Conservation (phyloP, 768 basidiomycete species). For the Coprinopsis strossmayeri region DNA sequence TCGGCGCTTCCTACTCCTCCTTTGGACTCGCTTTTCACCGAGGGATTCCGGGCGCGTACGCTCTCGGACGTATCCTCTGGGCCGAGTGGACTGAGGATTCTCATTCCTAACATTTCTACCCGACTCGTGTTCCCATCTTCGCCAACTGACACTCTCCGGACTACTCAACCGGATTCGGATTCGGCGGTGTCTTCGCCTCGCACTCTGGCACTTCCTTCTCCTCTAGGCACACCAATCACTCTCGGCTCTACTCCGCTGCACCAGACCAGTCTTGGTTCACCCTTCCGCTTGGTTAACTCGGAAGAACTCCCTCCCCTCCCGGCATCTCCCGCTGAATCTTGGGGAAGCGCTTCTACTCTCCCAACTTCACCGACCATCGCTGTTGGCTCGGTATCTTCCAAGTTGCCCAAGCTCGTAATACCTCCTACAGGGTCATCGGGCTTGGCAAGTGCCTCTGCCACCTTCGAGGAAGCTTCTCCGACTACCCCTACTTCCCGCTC, state of each 20-base stretch:
- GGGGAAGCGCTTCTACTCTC: conserved; percentile 6
- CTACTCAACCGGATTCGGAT: background rate
- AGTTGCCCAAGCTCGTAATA: background rate
- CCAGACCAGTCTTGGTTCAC: background rate
- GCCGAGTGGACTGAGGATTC: conserved; percentile 3
- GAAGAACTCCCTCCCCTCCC: conserved; percentile 4
- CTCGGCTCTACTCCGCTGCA: background rate
- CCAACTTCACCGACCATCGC: background rate
- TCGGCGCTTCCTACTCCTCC: background rate
- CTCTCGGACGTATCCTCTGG: conserved; percentile 1
- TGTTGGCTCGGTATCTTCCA: background rate
- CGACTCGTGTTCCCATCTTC: conserved; percentile 5
- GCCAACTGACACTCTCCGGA: background rate
- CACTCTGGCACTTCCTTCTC: conserved; percentile 1
- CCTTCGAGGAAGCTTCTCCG: background rate
- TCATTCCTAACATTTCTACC: conserved; percentile 1
- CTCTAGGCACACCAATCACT: background rate
- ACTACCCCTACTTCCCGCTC: background rate
- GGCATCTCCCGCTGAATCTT: background rate
- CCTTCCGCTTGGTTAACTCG: background rate
- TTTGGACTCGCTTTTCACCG: conserved; percentile 4
- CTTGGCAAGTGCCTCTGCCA: background rate
- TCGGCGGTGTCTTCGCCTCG: conserved; percentile 1
- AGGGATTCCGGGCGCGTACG: conserved; percentile 7
- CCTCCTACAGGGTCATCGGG: background rate